A percentile compares a stretch with the other conserved stretches of the same genome.
phyloP scores from a whole-genome alignment of 2,329 filamentous ascomycete genomes.

The Sclerotinia nivalis region DNA sequence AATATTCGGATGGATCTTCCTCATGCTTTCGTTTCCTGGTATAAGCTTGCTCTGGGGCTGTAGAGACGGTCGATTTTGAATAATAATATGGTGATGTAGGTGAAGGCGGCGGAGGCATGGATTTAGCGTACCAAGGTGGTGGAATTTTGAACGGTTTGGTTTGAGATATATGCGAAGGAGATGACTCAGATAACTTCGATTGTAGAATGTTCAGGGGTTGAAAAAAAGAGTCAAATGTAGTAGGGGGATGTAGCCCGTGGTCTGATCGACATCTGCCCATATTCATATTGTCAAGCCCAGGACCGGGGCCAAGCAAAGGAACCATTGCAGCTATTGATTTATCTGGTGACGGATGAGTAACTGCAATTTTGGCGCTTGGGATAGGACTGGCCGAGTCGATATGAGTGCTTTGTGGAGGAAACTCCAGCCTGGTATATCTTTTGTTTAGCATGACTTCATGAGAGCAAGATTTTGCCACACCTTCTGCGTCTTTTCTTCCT shows the following conservation, averaged over 20 bases:
- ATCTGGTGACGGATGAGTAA: not conserved
- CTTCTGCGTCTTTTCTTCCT: slow-evolving; percentile 44
- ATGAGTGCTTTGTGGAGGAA: not conserved
- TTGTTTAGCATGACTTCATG: not conserved
- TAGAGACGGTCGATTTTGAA: not conserved
- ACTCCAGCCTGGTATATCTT: not conserved
- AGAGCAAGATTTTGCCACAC: slow-evolving; percentile 26
- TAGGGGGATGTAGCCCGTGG: not conserved
- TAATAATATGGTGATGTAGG: not conserved
- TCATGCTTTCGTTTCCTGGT: slow-evolving; percentile 11
- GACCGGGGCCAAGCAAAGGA: not conserved
- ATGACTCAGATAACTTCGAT: not conserved
- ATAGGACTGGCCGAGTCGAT: not conserved
- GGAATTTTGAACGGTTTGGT: slow-evolving; percentile 9
- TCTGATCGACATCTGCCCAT: not conserved
- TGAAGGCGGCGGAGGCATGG: slow-evolving; percentile 4
- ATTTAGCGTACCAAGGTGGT: slow-evolving; percentile 2
- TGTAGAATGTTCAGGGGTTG: not conserved
- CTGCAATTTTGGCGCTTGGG: not conserved
- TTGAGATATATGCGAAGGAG: slow-evolving; percentile 1
- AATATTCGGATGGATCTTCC: not conserved
- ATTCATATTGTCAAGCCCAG: not conserved
- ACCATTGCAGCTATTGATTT: not conserved
- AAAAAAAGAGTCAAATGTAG: not conserved
- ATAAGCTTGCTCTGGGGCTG: not conserved